Evolutionary conservation across 2,329 filamentous ascomycete genomes (phyloP).

Genomic region (Ophiognomonia clavigignenti-juglandacearum): DNA sequence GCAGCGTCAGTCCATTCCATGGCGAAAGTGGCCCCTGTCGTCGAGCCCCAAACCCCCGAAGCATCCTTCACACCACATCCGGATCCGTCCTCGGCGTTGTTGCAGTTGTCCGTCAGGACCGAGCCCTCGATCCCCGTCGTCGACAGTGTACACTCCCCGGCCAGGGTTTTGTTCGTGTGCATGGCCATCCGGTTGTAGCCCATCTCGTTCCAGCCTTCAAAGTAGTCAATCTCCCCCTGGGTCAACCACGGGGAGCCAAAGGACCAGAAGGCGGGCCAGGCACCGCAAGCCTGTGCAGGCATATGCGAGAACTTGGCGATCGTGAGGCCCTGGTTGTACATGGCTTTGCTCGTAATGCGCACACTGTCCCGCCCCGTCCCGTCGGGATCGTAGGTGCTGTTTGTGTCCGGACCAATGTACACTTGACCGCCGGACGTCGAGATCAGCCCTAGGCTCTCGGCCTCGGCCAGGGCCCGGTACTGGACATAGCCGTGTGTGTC

Average conservation of each 20-base stretch:
- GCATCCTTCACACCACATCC: slow-evolving; percentile 8
- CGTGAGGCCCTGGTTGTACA: slow-evolving; percentile 9
- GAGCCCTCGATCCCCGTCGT: background rate
- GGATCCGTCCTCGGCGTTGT: background rate
- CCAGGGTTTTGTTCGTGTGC: slow-evolving; percentile 7
- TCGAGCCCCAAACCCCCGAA: slow-evolving; percentile 2
- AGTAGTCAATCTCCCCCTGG: slow-evolving; percentile 10
- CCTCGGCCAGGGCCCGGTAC: slow-evolving; percentile 37
- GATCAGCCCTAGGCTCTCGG: slow-evolving; percentile 30
- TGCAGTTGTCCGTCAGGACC: slow-evolving; percentile 3
- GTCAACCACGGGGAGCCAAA: slow-evolving; percentile 10
- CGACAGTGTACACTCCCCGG: slow-evolving; percentile 3
- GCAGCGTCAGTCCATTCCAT: slow-evolving; percentile 8
- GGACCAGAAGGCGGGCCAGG: slow-evolving; percentile 13
- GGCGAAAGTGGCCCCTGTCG: slow-evolving; percentile 4
- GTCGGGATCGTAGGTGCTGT: background rate
- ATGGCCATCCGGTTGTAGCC: slow-evolving; percentile 10
- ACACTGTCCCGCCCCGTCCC: slow-evolving; percentile 8
- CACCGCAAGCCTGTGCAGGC: slow-evolving; percentile 10
- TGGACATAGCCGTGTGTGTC: slow-evolving; percentile 62
- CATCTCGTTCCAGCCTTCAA: slow-evolving; percentile 5
- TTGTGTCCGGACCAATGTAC: slow-evolving; percentile 6
- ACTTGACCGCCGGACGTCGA: slow-evolving; percentile 20
- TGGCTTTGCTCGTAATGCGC: slow-evolving; percentile 7
- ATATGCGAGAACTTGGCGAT: slow-evolving; percentile 11